These are phyloP conservation scores for Colletotrichum sp. DNA, from an alignment of 2,329 filamentous ascomycete species.

Conservation along the genomic window DNA sequence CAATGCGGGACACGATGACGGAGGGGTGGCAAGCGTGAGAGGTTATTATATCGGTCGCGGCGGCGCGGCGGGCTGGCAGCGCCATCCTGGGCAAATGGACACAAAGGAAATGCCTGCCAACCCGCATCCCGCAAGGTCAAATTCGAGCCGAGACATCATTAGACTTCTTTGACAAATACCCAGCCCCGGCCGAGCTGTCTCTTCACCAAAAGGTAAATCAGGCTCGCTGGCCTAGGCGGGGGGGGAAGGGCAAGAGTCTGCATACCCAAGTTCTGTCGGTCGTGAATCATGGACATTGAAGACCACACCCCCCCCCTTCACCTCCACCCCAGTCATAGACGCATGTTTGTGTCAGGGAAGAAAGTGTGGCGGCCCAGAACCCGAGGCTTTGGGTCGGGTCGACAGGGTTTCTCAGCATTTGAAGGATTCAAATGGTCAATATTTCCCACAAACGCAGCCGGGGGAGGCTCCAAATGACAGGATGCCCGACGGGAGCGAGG, in stretches of 20 bases:
- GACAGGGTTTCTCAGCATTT: neutral
- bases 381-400: constrained; percentile 18
- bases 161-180: constrained; percentile 21
- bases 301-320: neutral
- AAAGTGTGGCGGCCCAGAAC: constrained; percentile 21
- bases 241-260: neutral
- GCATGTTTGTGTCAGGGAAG: constrained; percentile 14
- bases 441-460: neutral
- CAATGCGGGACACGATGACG: constrained; percentile 9
- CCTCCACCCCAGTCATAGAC: neutral
- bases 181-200: constrained; percentile 1
- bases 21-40: constrained; percentile 3
- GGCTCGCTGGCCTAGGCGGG: neutral
- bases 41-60: constrained; percentile 15
- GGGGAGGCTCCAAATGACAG: neutral
- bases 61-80: constrained; percentile 4
- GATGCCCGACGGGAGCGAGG: neutral
- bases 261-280: neutral
- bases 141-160: constrained; percentile 18
- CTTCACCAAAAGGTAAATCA: neutral
- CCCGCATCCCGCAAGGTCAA: neutral
- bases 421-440: neutral
- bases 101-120: constrained; percentile 20
- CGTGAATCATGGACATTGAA: constrained; percentile 16
- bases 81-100: constrained; percentile 13